These are phyloP conservation scores for Dactylis glomerata DNA, from an alignment of 176 grass and related monocot species.

Conservation along the genomic window DNA sequence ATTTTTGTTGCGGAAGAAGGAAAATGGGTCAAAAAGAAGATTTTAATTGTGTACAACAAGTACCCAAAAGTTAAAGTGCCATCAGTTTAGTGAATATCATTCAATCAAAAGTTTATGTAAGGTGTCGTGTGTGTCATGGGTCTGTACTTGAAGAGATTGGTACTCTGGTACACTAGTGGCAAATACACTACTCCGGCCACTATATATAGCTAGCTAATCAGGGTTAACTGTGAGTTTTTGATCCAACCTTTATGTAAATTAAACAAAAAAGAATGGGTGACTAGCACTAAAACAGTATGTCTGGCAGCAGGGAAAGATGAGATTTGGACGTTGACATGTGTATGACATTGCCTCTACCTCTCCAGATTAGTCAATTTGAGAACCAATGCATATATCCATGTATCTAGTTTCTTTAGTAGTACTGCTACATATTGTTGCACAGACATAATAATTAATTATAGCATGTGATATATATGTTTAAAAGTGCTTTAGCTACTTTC, in stretches of 20 bases:
- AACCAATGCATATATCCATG: background rate
- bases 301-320: background rate
- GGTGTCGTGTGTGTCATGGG: background rate
- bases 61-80: slow-evolving; percentile 49
- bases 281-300: background rate
- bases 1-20: background rate
- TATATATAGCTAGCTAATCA: background rate
- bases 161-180: background rate
- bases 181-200: too few relatives aligned
- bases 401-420: background rate
- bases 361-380: background rate
- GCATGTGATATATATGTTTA: background rate
- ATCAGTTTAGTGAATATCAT: slow-evolving; percentile 1
- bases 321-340: background rate
- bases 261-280: background rate
- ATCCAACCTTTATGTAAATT: background rate
- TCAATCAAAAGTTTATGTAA: slow-evolving; percentile 24
- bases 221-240: background rate
- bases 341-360: background rate
- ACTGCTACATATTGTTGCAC: background rate
- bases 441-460: background rate
- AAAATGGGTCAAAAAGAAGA: slow-evolving; percentile 5
- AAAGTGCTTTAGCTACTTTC: background rate
- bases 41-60: slow-evolving; percentile 30
- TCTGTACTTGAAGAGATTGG: background rate